Conservation (phyloP, 768 basidiomycete genomes). For the Leccinum barrowsii region DNA sequence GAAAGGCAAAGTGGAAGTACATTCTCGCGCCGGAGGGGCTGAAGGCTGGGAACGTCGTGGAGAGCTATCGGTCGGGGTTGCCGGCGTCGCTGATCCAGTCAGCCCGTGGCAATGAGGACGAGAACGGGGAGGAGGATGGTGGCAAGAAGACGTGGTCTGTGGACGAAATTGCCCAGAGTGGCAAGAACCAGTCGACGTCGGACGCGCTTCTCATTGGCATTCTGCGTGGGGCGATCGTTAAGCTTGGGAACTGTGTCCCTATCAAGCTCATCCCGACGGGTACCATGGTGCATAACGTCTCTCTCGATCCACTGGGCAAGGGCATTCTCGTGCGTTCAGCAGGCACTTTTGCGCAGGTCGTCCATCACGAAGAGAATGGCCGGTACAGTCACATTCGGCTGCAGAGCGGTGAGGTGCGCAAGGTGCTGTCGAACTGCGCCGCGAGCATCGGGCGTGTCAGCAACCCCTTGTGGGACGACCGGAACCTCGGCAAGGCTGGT, state of each 20-base stretch:
- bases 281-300: conserved; percentile 84
- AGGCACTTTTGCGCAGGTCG: conserved; percentile 79
- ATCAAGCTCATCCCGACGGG: conserved; percentile 89
- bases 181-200: conserved; percentile 37
- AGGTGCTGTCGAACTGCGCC: conserved; percentile 72
- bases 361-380: conserved; percentile 69
- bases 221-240: conserved; percentile 77
- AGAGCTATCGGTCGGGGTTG: conserved; percentile 82
- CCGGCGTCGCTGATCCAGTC: conserved; percentile 63
- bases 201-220: conserved; percentile 78
- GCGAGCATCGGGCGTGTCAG: conserved; percentile 92
- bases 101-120: conserved; percentile 26
- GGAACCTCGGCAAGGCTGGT: conserved; percentile 89
- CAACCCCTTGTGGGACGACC: conserved; percentile 85
- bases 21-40: conserved; percentile 90
- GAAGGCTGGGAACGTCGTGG: conserved; percentile 82
- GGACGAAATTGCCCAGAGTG: conserved; percentile 22
- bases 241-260: conserved; percentile 91
- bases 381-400: conserved; percentile 81
- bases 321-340: conserved; percentile 87
- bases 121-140: background rate
- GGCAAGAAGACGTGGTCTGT: conserved; percentile 15
- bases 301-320: conserved; percentile 71
- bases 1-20: conserved; percentile 72
- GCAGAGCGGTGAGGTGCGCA: conserved; percentile 90